Evolutionary conservation across 805 yeast species (phyloP), one percentile per base, ranked within the genome.

Genomic region (Saturnispora zaruensis): DNA sequence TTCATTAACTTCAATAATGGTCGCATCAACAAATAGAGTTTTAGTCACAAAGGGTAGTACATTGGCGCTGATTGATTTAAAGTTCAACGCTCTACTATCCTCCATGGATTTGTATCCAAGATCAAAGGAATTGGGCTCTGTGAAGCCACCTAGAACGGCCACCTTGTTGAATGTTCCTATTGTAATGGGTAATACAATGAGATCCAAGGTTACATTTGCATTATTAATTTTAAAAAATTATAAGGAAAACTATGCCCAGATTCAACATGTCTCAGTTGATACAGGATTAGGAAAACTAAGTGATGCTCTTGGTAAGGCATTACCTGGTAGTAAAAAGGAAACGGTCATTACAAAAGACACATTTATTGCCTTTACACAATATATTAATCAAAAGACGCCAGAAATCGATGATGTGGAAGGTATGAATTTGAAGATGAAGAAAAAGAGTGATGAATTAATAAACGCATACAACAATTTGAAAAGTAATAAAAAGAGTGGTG

Each of bases 221-320:
- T 58, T 76, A 48, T 69, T 67, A 51, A 63, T 74, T 44, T 63
- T 71, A 48, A 66, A 66, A 48, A 72, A 72, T 49, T 59, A 62
- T 9, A 72, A 69, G 52, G 73, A 74, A 51, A 73, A 74, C 46
- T 66, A 67, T 43, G 68, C 73, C 34, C 65, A 69, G 40, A 62
- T 78, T 49, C 71, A 74, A 53, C 64, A 75, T 49, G 63, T 75
- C 49, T 70, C 73, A 45, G 64, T 82, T 36, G 78, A 82, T 52
- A 78, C 81, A 33, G 95, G 93, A 5, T 66, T 77, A 34, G 86
- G 87, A 57, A 77, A 76, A 46, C 70, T 87, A 51, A 76, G 78
- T 52, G 89, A 85, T 57, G 78, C 86, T 11, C 62, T 87, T 26
- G 90, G 90, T 25, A 84, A 80, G 59, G 77, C 82, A 36, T 68